Base-by-base conservation (phyloP, 305 asterid genomes). In the Lippia alba region DNA sequence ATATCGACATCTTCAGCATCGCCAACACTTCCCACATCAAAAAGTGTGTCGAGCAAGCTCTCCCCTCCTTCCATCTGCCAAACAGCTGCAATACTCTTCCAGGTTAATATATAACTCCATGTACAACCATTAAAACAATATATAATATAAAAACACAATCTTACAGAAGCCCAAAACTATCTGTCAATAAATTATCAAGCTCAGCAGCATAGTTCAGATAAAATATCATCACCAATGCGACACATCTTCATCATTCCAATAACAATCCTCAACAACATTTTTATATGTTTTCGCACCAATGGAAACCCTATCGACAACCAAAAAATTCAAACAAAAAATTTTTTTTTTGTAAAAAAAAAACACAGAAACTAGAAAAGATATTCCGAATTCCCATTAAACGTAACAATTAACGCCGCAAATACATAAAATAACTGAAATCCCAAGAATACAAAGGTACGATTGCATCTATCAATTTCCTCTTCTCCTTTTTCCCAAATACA, bases 61-160 rank as follows among this genome's bases (percentile, higher is more conserved):
- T 87, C 88, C 57, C 80, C 94, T 74, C 85, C 78, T 76, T 86
- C 92, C 98, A 94, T 94, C 69, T 36, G 48, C 74, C 61, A 40
- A 76, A 66, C 59, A 57, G 33, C 87, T 70, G 83, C 71, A 62
- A 14, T 19, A 19, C 9, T 34, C 58, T 5, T 56, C 72, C 56
- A 53, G n/a, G 54, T 73, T 64, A 76, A 65, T 24, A 67, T 12
- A 32, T 6, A 56, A 8, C 61, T 49, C 66, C 19, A 61, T 41
- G 71, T 6, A 44, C 30, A 30, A 60, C 10, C 30, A 40, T 19
- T 12, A 14, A 71, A 17, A 20, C 4, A 12, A 44, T 17, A 30
- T 49, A 12, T 17, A 2, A 16, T 49, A 44, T 14, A 48, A 49
- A 40, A 51, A 20, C 41, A 20, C 41, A 67, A 12, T 32, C 2